phyloP scores from a whole-genome alignment of 345 rosid species.

The Salix arbutifolia region DNA sequence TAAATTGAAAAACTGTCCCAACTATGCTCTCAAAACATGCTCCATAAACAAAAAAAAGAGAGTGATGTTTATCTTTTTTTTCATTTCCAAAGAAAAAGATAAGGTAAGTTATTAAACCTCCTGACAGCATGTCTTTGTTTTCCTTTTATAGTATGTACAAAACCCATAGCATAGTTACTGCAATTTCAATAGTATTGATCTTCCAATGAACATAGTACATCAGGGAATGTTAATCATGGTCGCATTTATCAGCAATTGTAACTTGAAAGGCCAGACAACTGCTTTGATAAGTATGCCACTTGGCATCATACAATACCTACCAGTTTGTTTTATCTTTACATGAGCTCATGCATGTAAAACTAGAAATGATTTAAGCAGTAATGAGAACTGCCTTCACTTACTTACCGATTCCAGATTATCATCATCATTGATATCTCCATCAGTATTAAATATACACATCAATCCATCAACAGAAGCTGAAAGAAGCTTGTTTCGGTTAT shows the following conservation, averaged over 20 bases:
- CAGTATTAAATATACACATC: conserved; percentile 72
- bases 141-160: neutral
- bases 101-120: neutral
- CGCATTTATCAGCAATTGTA: neutral
- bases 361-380: neutral
- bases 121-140: neutral
- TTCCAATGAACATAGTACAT: neutral
- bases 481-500: conserved; percentile 57
- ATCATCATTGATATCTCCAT: conserved; percentile 77
- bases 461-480: conserved; percentile 95
- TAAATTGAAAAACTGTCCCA: neutral
- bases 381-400: conserved; percentile 30
- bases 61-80: neutral
- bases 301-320: neutral
- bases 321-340: neutral
- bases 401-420: conserved; percentile 91
- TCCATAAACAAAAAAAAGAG: neutral
- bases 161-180: neutral
- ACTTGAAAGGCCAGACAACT: neutral
- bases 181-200: neutral
- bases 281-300: neutral
- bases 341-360: neutral
- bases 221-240: neutral
- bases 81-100: neutral
- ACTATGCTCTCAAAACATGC: neutral